phyloP scores from a whole-genome alignment of 768 basidiomycete genomes.

The Fomitopsis serialis region DNA sequence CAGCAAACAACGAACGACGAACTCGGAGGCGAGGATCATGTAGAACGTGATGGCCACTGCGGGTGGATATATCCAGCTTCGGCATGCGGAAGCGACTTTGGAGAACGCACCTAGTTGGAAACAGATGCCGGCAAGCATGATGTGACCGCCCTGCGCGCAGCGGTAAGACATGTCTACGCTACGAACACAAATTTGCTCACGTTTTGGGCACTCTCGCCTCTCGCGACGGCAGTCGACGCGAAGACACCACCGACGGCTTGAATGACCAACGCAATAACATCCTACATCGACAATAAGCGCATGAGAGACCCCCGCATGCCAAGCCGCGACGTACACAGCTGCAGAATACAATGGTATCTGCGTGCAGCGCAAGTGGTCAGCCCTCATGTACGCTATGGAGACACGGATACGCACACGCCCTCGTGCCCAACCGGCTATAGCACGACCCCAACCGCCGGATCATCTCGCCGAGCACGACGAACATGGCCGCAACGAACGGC shows the following conservation, averaged over 20 bases:
- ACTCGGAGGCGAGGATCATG: constrained; percentile 37
- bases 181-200: constrained; percentile 3
- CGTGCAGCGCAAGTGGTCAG: too few species aligned
- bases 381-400: too few species aligned
- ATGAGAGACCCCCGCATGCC: too few species aligned
- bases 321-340: too few species aligned
- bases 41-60: constrained; percentile 37
- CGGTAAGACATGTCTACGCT: not conserved
- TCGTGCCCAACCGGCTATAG: constrained; percentile 42
- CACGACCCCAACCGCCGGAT: constrained; percentile 37
- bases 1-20: constrained; percentile 33
- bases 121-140: constrained; percentile 63
- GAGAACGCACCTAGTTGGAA: constrained; percentile 45
- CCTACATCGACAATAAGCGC: constrained; percentile 27
- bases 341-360: too few species aligned
- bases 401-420: constrained; percentile 30
- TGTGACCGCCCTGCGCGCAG: constrained; percentile 34
- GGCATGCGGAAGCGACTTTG: not conserved
- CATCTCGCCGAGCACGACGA: constrained; percentile 48
- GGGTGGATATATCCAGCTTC: not conserved
- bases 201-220: constrained; percentile 16
- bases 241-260: constrained; percentile 61
- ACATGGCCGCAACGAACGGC: constrained; percentile 53
- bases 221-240: constrained; percentile 28
- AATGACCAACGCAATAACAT: constrained; percentile 54